Evolutionary conservation across 495 filamentous ascomycete species (phyloP).

Genomic region (Clavariopsis aquatica): DNA sequence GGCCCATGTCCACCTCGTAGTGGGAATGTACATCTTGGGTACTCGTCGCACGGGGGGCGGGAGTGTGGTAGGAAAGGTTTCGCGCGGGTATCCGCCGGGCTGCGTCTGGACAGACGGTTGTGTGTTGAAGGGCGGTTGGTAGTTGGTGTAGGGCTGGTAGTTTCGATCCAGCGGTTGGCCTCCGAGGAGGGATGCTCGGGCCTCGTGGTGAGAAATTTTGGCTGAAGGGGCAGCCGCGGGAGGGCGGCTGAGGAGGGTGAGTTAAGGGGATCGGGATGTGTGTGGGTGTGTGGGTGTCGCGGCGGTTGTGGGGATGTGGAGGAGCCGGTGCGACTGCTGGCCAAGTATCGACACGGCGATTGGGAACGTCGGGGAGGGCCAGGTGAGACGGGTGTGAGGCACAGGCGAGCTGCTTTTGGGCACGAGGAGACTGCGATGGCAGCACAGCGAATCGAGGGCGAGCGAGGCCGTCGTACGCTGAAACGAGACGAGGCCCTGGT

Average conservation of each 20-base stretch:
- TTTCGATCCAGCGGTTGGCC: slow-evolving; percentile 57
- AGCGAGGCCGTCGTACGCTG: slow-evolving; percentile 1
- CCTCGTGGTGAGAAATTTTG: slow-evolving; percentile 65
- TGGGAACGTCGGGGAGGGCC: slow-evolving; percentile 18
- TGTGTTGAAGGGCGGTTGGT: not conserved
- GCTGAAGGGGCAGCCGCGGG: slow-evolving; percentile 39
- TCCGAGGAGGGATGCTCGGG: slow-evolving; percentile 66
- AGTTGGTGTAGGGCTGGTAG: slow-evolving; percentile 36
- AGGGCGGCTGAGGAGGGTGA: slow-evolving; percentile 28
- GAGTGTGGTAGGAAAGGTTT: slow-evolving; percentile 52
- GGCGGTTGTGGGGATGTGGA: not conserved
- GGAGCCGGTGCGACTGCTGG: not conserved
- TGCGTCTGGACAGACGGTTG: slow-evolving; percentile 10
- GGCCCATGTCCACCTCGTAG: slow-evolving; percentile 82
- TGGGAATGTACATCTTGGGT: slow-evolving; percentile 67
- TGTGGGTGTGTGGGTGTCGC: no score
- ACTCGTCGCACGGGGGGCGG: slow-evolving; percentile 24
- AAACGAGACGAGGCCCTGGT: slow-evolving; percentile 7
- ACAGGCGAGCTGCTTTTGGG: slow-evolving; percentile 3
- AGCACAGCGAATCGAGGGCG: not conserved
- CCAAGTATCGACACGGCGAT: not conserved
- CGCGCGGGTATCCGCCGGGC: slow-evolving; percentile 55
- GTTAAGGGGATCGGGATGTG: slow-evolving; percentile 12
- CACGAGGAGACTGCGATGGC: slow-evolving; percentile 20
- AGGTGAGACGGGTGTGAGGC: slow-evolving; percentile 34